Conservation (phyloP, 164 flowering plant genomes). For the Sedum album region DNA sequence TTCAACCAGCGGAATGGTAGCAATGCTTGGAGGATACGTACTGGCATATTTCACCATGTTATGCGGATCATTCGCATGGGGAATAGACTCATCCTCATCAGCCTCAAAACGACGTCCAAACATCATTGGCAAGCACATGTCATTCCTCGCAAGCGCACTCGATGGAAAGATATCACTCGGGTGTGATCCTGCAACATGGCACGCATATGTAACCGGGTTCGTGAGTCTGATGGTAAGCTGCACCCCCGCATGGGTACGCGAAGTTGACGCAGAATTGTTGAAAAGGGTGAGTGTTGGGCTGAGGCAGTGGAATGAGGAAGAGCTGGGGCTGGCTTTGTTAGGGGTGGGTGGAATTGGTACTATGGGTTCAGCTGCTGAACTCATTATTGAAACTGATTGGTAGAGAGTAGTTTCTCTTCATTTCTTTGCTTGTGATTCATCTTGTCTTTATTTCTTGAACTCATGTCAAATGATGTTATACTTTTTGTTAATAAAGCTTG, state of each 20-base stretch:
- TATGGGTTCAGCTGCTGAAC: slow-evolving; percentile 80
- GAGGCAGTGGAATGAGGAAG: slow-evolving; percentile 78
- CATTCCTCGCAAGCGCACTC: slow-evolving; percentile 70
- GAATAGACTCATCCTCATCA: slow-evolving; percentile 51
- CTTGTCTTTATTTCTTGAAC: not conserved
- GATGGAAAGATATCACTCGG: slow-evolving; percentile 88
- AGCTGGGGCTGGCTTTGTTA: slow-evolving; percentile 76
- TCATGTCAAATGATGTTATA: not conserved
- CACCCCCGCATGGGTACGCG: slow-evolving; percentile 67
- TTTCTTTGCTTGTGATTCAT: no score
- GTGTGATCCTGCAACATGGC: slow-evolving; percentile 82
- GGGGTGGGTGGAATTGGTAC: slow-evolving; percentile 57
- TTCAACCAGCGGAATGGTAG: slow-evolving; percentile 38
- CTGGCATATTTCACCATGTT: slow-evolving; percentile 73
- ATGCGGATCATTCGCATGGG: slow-evolving; percentile 84
- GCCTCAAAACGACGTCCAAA: slow-evolving; percentile 54
- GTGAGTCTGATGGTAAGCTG: slow-evolving; percentile 67
- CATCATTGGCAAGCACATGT: slow-evolving; percentile 55
- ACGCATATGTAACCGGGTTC: slow-evolving; percentile 67
- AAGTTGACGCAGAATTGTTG: slow-evolving; percentile 56
- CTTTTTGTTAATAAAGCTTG: no score
- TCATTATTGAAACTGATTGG: slow-evolving; percentile 32
- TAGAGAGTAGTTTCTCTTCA: not conserved
- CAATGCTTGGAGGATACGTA: slow-evolving; percentile 67
- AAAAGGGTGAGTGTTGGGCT: slow-evolving; percentile 67